Base-by-base conservation (phyloP, 2,329 filamentous ascomycete genomes). In the Curvularia verruculosa region DNA sequence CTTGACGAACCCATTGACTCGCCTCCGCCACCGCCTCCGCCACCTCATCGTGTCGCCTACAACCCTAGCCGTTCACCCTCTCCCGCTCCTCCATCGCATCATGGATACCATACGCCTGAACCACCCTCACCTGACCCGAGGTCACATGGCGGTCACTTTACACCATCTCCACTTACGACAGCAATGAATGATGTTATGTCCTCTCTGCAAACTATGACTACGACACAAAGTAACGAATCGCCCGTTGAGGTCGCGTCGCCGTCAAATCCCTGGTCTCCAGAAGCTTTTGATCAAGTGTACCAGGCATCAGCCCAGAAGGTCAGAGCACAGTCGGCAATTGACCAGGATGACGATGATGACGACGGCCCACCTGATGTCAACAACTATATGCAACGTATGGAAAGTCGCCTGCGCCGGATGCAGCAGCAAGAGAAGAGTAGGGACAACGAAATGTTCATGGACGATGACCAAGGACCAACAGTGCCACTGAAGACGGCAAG, bases 161-260 rank as follows among this genome's bases (percentile, higher is more conserved):
- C 95, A 0, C 95, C 95, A 1, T 98, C 95, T 2, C 95, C 95
- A 0, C 80, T 99, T 3, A 85, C 95, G 57, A 92, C 93, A 75
- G 95, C 95, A 1, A 99, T 99, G 92, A 94, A 98, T 71, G 94
- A 96, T 75, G 93, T 99, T 3, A 97, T 98, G 87, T 92, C 95
- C 64, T 96, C 95, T 54, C 78, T 99, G 41, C 89, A 96, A 71
- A 92, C 93, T 58, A 91, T 99, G 82, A 89, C 89, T 18, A 81
- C 88, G 66, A 81, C 85, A 13, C 59, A 60, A 40, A 83, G 83
- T 54, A 79, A 83, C 21, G 76, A 79, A 28, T 81, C 81, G 60
- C 68, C 81, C 13, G 83, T 85, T 31, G 83, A 84, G 26, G 83
- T 86, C 0, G 82, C 86, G 40, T 79, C 83, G 0, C 80, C 85